Percentiles rank a stretch among this genome's conserved stretches.
phyloP scores from a whole-genome alignment of 495 filamentous ascomycete genomes.

The Viridothelium virens region DNA sequence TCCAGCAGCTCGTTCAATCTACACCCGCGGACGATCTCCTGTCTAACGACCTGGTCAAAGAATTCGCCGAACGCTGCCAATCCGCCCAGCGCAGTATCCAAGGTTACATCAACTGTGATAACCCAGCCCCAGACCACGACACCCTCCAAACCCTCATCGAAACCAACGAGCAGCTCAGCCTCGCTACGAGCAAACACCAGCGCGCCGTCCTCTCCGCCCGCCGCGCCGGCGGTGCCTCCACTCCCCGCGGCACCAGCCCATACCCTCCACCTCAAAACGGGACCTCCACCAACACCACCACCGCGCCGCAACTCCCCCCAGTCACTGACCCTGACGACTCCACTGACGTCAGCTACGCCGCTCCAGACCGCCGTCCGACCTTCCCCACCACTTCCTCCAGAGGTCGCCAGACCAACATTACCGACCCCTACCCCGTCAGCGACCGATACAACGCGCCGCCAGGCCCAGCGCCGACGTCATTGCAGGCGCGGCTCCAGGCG shows the following conservation, averaged over 20 bases:
- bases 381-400: constrained; percentile 6
- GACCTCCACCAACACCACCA: constrained; percentile 11
- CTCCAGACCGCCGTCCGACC: constrained; percentile 11
- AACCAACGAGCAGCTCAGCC: constrained; percentile 79
- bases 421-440: constrained; percentile 7
- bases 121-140: constrained; percentile 79
- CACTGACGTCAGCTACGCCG: constrained; percentile 24
- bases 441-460: constrained; percentile 13
- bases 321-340: constrained; percentile 44
- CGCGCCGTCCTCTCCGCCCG: constrained; percentile 67
- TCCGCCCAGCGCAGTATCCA: constrained; percentile 71
- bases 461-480: neutral
- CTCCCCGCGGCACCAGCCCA: constrained; percentile 19
- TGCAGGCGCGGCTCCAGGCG: neutral
- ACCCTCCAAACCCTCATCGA: constrained; percentile 90
- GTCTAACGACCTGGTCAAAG: constrained; percentile 75
- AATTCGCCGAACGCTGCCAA: constrained; percentile 84
- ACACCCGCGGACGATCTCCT: constrained; percentile 71
- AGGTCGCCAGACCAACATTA: constrained; percentile 15
- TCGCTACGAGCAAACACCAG: constrained; percentile 71
- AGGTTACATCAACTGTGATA: constrained; percentile 68
- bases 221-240: constrained; percentile 25
- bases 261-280: constrained; percentile 24
- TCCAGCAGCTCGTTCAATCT: constrained; percentile 78
- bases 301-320: constrained; percentile 38